Evolutionary conservation across 2,329 filamentous ascomycete genomes (phyloP).

Genomic region (Verticillium nubilum): DNA sequence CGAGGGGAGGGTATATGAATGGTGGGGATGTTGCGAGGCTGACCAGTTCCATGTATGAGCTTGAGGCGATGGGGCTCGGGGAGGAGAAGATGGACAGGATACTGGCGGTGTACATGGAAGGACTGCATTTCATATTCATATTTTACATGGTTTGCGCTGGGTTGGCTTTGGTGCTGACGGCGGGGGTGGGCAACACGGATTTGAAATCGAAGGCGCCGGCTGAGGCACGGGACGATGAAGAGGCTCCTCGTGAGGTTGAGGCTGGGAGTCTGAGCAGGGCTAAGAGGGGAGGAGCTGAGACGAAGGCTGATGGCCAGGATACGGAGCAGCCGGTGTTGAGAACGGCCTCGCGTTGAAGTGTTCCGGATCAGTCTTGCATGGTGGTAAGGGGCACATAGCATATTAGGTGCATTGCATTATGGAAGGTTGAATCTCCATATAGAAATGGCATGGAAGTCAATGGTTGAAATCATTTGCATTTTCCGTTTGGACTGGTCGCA

Average conservation of each 20-base stretch:
- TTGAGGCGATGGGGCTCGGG: constrained; percentile 13
- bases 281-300: neutral
- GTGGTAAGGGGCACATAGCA: neutral
- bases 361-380: neutral
- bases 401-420: neutral
- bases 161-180: constrained; percentile 10
- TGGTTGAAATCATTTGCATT: no score
- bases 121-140: constrained; percentile 20
- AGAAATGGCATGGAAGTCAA: no score
- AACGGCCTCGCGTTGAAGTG: neutral
- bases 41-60: constrained; percentile 17
- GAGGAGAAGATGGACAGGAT: constrained; percentile 12
- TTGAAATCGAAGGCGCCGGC: constrained; percentile 9
- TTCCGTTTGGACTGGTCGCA: no score
- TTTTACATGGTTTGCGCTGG: constrained; percentile 16
- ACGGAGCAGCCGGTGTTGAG: neutral
- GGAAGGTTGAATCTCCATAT: no score
- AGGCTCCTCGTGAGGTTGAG: neutral
- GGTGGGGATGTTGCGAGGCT: constrained; percentile 13
- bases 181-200: constrained; percentile 16
- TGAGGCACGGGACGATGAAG: neutral
- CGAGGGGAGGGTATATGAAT: neutral
- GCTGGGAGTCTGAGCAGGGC: neutral
- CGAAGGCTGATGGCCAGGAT: neutral
- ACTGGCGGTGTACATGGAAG: constrained; percentile 21